phyloP scores from a whole-genome alignment of 2,329 filamentous ascomycete genomes.

The Aschersonia sp. region DNA sequence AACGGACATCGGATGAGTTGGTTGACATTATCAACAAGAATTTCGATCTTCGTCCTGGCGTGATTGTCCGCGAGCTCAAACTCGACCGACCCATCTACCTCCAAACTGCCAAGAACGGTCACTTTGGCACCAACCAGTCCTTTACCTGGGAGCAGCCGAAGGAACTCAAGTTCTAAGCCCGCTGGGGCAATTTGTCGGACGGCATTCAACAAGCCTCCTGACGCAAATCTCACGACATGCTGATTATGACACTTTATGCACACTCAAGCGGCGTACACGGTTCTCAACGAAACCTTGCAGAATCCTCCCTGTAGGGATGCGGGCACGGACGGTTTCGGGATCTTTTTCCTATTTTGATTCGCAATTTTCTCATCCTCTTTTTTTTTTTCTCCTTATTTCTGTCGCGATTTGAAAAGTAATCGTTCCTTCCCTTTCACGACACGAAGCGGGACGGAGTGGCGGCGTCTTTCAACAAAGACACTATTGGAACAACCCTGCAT shows the following conservation, averaged over 20 bases:
- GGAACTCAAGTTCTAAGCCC: conserved; percentile 70
- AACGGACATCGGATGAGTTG: conserved; percentile 79
- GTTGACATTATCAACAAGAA: conserved; percentile 89
- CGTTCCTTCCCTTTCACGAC: too few relatives aligned
- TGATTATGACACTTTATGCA: conserved; percentile 21
- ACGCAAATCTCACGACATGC: neutral
- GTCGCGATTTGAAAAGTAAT: too few relatives aligned
- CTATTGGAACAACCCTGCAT: too few relatives aligned
- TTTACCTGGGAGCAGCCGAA: conserved; percentile 99
- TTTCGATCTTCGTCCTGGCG: conserved; percentile 96
- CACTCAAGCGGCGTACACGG: conserved; percentile 24
- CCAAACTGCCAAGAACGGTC: conserved; percentile 98
- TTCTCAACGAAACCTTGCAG: conserved; percentile 30
- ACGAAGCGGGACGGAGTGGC: too few relatives aligned
- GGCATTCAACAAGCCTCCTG: conserved; percentile 23
- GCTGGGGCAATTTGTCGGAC: conserved; percentile 7
- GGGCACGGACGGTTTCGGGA: conserved; percentile 19
- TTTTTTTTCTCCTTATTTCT: too few relatives aligned
- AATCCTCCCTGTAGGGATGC: conserved; percentile 16
- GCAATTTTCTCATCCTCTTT: conserved; percentile 5
- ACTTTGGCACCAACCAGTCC: conserved; percentile 92
- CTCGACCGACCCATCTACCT: conserved; percentile 94
- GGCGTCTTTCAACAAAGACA: too few relatives aligned
- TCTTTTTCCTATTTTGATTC: conserved; percentile 11
- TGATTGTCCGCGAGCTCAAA: conserved; percentile 95